Evolutionary conservation across 176 grass and related monocot genomes (phyloP).

Genomic region (Pontederia crassipes): DNA sequence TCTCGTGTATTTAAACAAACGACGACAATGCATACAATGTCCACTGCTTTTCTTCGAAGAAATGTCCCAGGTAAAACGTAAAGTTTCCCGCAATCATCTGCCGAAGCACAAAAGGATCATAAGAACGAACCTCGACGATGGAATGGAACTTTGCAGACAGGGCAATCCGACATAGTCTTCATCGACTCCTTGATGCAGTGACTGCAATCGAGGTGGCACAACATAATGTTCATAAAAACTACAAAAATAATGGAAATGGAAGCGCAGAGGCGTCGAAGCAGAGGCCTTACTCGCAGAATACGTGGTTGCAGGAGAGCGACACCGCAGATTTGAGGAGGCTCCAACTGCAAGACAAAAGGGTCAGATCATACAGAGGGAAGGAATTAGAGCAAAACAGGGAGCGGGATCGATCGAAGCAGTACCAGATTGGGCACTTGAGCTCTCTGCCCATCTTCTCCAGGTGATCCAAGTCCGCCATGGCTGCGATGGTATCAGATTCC

Average conservation of each 20-base stretch:
- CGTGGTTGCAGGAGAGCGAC: constrained; percentile 71
- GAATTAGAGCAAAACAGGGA: constrained; percentile 1
- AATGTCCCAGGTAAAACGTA: too few relatives aligned
- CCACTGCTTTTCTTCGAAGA: too few relatives aligned
- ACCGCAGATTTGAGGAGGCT: constrained; percentile 52
- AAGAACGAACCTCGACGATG: constrained; percentile 51
- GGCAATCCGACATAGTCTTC: constrained; percentile 62
- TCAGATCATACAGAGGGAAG: not conserved
- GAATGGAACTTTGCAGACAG: constrained; percentile 80
- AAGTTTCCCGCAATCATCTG: not conserved
- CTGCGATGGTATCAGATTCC: not conserved
- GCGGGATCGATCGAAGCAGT: not conserved
- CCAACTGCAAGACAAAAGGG: constrained; percentile 32
- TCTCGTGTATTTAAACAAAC: not conserved
- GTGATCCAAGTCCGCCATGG: constrained; percentile 51
- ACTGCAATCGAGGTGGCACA: constrained; percentile 20
- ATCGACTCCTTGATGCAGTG: constrained; percentile 58
- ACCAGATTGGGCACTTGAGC: constrained; percentile 96
- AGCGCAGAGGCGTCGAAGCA: not conserved
- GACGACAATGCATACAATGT: not conserved
- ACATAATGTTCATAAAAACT: not conserved
- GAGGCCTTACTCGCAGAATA: constrained; percentile 73
- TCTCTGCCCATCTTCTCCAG: constrained; percentile 85
- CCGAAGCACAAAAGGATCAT: not conserved
- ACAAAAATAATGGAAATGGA: not conserved